Evolutionary conservation across 1,139 yeast species (phyloP), one percentile per base, ranked within the genome.

Genomic region (Suhomyces guaymorum): DNA sequence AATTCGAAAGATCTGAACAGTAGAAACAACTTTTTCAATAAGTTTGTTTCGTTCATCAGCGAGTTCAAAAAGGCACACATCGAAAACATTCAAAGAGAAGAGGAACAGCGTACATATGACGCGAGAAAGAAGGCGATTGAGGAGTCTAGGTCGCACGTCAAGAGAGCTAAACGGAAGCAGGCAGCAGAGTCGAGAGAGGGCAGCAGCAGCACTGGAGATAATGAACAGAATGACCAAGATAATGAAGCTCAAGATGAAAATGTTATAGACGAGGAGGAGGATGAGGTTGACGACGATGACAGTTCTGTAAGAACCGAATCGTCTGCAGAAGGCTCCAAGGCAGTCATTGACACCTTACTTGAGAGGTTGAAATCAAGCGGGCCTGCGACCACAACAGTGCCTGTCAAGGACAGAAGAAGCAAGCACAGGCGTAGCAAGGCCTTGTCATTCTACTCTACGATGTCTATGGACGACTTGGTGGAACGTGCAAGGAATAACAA

Each of bases 1-100:
- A 82, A 83, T 51, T 70, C 78, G 1, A 57, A 61, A 4, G 95
- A 87, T 51, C 52, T 66, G 5, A 63, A 67, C 39, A 61, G 73
- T 32, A 51, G 69, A 30, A 63, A 61, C 35, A 49, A 54, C 1
- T 71, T 71, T 38, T 69, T 66, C 40, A 54, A 51, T 26, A 71
- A 70, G 43, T 59, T 71, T 41, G 56, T 59, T 21, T 34, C 47
- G 4, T 71, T 71, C 45, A 66, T 70, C 2, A 43, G 47, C 15
- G 76, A 71, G 37, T 70, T 66, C 44, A 70, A 66, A 44, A 61
- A 55, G 40, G 75, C 72, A 2, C 75, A 70, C 40, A 51, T 67
- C n/a, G 76, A 70, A 35, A 71, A 71, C 38, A 55, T 71, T 19
- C 75, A 70, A 47, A 54, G 62, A 36, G 77, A 71, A 48, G 77